Conservation (phyloP, 176 grass and related monocot species). For the Oryza brachyantha region DNA sequence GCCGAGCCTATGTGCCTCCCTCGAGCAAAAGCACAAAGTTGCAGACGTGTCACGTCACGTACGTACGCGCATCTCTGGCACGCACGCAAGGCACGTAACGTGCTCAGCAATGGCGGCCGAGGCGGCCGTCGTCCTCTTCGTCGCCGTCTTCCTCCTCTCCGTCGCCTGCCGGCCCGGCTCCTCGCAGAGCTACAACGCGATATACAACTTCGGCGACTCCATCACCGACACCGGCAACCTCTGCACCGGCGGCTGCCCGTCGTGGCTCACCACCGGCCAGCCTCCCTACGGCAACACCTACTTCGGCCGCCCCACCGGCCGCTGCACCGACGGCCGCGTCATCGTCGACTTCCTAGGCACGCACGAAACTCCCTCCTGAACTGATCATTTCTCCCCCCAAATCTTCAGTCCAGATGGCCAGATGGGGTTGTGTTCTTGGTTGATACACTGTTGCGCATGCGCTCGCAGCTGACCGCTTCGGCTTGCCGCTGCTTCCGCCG, state of each 20-base stretch:
- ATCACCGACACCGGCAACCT: constrained; percentile 81
- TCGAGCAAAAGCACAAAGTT: background rate
- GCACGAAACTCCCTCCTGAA: no score
- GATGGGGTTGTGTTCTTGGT: no score
- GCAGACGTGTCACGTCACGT: background rate
- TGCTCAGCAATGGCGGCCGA: background rate
- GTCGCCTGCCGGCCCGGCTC: background rate
- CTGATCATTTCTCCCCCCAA: no score
- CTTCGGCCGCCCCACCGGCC: constrained; percentile 66
- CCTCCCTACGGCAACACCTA: constrained; percentile 66
- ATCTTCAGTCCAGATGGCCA: no score
- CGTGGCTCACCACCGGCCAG: constrained; percentile 50
- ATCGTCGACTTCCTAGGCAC: constrained; percentile 67
- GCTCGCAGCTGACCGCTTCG: constrained; percentile 55
- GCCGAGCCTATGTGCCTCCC: background rate
- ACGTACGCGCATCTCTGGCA: background rate
- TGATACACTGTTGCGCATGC: background rate
- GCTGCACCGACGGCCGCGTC: constrained; percentile 68
- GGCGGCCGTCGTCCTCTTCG: constrained; percentile 10
- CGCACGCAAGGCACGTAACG: background rate
- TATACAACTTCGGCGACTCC: constrained; percentile 81
- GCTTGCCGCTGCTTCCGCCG: constrained; percentile 66
- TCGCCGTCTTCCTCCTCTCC: constrained; percentile 11
- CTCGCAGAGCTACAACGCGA: constrained; percentile 56
- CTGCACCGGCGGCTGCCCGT: constrained; percentile 32